These are phyloP conservation scores for Trichothecium sympodiale DNA, from an alignment of 2,329 filamentous ascomycete genomes.

Conservation along the genomic window DNA sequence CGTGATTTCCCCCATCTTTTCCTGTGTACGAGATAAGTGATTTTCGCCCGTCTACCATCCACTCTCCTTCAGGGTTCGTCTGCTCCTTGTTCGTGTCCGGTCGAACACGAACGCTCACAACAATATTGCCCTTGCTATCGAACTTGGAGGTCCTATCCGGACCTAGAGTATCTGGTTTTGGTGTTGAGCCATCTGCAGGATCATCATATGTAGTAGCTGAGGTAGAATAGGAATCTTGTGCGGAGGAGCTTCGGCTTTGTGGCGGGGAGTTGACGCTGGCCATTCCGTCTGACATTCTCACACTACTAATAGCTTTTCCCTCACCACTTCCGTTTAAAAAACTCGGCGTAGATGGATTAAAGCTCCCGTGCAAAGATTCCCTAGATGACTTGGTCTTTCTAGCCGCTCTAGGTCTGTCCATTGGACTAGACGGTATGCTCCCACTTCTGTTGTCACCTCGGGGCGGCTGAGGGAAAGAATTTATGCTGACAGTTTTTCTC, in stretches of 20 bases:
- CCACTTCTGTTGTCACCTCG: conserved; percentile 45
- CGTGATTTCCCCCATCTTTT: conserved; percentile 84
- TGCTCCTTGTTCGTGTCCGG: conserved; percentile 63
- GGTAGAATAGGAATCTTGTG: conserved; percentile 84
- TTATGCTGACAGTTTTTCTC: conserved; percentile 85
- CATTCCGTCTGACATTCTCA: conserved; percentile 62
- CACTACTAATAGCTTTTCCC: conserved; percentile 57
- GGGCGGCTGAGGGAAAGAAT: conserved; percentile 85
- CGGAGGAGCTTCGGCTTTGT: conserved; percentile 83
- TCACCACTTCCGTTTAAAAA: conserved; percentile 71
- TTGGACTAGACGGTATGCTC: conserved; percentile 52
- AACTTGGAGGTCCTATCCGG: conserved; percentile 38
- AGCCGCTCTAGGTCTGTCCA: conserved; percentile 35
- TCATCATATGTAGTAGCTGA: conserved; percentile 86
- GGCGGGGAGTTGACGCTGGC: conserved; percentile 72
- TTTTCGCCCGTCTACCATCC: conserved; percentile 80
- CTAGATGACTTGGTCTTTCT: conserved; percentile 47
- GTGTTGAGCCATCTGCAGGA: conserved; percentile 42
- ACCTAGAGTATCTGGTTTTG: conserved; percentile 17
- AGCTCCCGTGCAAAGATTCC: conserved; percentile 38
- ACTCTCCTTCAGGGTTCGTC: conserved; percentile 62
- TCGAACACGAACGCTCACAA: conserved; percentile 89
- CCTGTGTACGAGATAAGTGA: conserved; percentile 75
- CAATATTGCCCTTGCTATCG: conserved; percentile 85
- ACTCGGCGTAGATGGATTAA: conserved; percentile 50